Base-by-base conservation (phyloP, 441 rosid species). In the Flueggea neowawraea region DNA sequence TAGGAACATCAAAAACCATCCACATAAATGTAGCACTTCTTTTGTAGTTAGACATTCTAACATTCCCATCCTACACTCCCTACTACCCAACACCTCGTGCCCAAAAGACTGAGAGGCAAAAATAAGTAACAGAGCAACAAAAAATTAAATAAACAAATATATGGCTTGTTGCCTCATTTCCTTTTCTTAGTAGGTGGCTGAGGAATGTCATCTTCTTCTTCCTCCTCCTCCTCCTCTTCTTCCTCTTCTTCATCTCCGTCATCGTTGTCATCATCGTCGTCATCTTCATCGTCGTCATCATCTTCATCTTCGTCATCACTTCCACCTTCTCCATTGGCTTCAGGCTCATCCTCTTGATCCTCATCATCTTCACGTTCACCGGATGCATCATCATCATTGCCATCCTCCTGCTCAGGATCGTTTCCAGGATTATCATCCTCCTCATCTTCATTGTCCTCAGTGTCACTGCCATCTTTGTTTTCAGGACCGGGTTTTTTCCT, bases 101-200 rank as follows among this genome's bases (percentile, higher is more conserved):
- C 28, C 28, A 22, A 50, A 63, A 49, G 13, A 54, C 61, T 4
- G 55, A 66, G 56, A 17, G 16, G 69, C 45, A 43, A 69, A 66
- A 69, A 62, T 32, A 63, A 69, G 8, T 43, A 52, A 31, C 43
- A 62, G 57, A 13, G 68, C 1, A 15, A 6, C 32, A 31, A 13
- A 16, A 52, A 58, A 22, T 61, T n/a, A 16, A 22, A 22, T 22
- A 22, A 22, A 22, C 28, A 22, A 22, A 22, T 22, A 22, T 22
- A 22, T 22, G 28, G 28, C 28, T 22, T 22, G 28, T 22, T 22
- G 59, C 44, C 60, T 84, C 78, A 81, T 76, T 84, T 81, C 67
- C 84, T 80, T 72, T 84, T 84, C 74, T 83, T 83, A 12, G 78
- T 56, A 13, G 73, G 88, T 64, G 91, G 85, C 70, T 83, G 84